These are phyloP conservation scores for Yamadazyma kitorensis DNA, from an alignment of 805 yeast species.

Conservation along the genomic window DNA sequence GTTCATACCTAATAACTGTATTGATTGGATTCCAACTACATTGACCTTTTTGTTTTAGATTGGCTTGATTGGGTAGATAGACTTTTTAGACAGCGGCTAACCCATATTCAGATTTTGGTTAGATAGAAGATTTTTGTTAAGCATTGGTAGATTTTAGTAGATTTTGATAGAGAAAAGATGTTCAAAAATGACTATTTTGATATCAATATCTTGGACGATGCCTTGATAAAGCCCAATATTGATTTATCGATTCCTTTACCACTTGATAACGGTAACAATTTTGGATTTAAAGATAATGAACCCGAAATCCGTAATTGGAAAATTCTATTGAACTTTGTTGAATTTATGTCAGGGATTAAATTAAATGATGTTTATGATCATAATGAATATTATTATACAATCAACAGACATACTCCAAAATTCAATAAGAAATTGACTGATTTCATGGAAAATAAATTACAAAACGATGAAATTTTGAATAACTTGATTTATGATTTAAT, in stretches of 20 bases:
- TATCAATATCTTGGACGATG: conserved; percentile 37
- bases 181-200: conserved; percentile 23
- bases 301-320: conserved; percentile 21
- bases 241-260: conserved; percentile 39
- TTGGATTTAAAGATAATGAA: conserved; percentile 28
- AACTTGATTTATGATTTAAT: conserved; percentile 33
- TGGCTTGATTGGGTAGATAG: too few relatives aligned
- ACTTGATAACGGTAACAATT: conserved; percentile 22
- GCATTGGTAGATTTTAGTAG: background rate
- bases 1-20: too few relatives aligned
- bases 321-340: conserved; percentile 30
- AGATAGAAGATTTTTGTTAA: background rate
- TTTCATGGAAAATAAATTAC: conserved; percentile 33
- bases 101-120: too few relatives aligned
- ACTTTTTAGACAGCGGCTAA: too few relatives aligned
- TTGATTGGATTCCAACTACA: too few relatives aligned
- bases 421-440: conserved; percentile 26
- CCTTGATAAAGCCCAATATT: conserved; percentile 27
- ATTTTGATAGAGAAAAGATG: background rate
- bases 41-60: too few relatives aligned
- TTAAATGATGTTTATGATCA: conserved; percentile 29
- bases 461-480: conserved; percentile 32
- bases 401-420: conserved; percentile 26
- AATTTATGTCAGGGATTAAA: conserved; percentile 26
- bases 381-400: conserved; percentile 33